phyloP scores from a whole-genome alignment of 2,329 filamentous ascomycete species.

The Penicillium brevicompactum region DNA sequence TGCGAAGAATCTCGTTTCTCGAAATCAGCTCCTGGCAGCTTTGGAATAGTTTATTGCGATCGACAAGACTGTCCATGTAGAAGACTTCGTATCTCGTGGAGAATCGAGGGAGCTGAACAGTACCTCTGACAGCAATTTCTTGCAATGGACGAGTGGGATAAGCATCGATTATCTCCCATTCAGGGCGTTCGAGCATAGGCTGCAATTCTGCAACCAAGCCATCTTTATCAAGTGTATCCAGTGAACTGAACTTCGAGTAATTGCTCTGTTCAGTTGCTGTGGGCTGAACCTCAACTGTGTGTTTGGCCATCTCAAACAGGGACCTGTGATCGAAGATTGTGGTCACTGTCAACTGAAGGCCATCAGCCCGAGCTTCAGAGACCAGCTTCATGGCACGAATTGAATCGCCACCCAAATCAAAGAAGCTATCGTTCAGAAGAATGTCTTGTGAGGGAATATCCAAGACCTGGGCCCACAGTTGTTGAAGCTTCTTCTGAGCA shows the following conservation, averaged over 20 bases:
- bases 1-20: conserved; percentile 61
- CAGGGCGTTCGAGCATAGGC: conserved; percentile 40
- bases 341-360: conserved; percentile 55
- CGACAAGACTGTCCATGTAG: conserved; percentile 54
- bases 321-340: conserved; percentile 55
- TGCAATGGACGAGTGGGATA: conserved; percentile 59
- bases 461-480: conserved; percentile 55
- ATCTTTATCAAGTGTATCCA: neutral
- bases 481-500: conserved; percentile 39
- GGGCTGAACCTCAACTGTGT: neutral
- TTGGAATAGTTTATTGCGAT: conserved; percentile 49
- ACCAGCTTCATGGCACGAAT: conserved; percentile 63
- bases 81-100: conserved; percentile 65
- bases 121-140: conserved; percentile 60
- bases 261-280: neutral
- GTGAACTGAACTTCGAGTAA: neutral
- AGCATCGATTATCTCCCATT: conserved; percentile 50
- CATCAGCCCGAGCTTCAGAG: conserved; percentile 54
- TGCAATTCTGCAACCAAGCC: neutral
- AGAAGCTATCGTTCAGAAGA: conserved; percentile 56
- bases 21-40: conserved; percentile 56
- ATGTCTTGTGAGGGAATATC: conserved; percentile 49
- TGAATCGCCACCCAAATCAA: conserved; percentile 60
- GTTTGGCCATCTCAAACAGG: conserved; percentile 3
- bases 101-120: conserved; percentile 58